Percentiles rank a stretch among this genome's conserved stretches.
These are phyloP conservation scores for Brasilioporus rufonigricans DNA, from an alignment of 768 basidiomycete genomes.

Conservation along the genomic window DNA sequence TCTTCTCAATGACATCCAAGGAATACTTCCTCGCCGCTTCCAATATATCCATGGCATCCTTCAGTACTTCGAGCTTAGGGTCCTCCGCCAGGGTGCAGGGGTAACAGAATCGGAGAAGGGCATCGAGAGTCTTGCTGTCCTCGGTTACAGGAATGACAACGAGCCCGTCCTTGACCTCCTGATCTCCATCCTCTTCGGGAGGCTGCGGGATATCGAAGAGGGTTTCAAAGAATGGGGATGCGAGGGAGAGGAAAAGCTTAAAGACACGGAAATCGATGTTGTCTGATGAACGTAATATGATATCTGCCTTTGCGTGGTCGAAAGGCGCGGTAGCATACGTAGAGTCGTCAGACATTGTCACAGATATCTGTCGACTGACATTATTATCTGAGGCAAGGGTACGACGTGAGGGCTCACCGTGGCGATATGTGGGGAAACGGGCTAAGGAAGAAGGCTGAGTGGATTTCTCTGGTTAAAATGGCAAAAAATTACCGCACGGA, in stretches of 20 bases:
- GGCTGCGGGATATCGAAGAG: slow-evolving; percentile 30
- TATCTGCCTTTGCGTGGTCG: slow-evolving; percentile 13
- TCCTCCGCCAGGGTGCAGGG: slow-evolving; percentile 9
- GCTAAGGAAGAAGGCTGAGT: no score
- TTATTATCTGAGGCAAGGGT: not conserved
- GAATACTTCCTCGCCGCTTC: slow-evolving; percentile 1
- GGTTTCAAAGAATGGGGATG: slow-evolving; percentile 26
- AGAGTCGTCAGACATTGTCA: not conserved
- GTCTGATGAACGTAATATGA: slow-evolving; percentile 6
- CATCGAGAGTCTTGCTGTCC: slow-evolving; percentile 20
- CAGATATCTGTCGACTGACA: not conserved
- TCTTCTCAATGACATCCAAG: not conserved
- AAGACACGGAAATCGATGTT: not conserved
- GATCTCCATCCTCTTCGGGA: not conserved
- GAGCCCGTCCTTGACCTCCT: slow-evolving; percentile 16
- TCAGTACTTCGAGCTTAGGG: not conserved
- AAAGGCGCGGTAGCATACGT: slow-evolving; percentile 16
- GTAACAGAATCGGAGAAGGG: slow-evolving; percentile 26
- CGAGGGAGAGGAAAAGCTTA: slow-evolving; percentile 12
- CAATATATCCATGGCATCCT: not conserved
- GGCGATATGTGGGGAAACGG: not conserved
- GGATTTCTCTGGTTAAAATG: not conserved
- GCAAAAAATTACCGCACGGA: not conserved
- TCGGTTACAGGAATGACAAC: slow-evolving; percentile 19
- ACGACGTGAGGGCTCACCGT: not conserved